phyloP scores from a whole-genome alignment of 345 rosid species.

The Camelina laxa region DNA sequence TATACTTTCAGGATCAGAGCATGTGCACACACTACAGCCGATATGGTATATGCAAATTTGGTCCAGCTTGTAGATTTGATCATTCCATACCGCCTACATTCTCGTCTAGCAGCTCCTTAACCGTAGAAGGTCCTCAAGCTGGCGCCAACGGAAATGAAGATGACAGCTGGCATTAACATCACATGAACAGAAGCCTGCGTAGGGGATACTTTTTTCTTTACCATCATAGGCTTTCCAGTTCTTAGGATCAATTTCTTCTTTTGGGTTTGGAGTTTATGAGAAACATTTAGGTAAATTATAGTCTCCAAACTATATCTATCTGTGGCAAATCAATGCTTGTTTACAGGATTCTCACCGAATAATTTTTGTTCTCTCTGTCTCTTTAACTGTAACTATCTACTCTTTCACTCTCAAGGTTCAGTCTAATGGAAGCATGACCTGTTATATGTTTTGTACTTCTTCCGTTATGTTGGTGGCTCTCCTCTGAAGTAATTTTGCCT shows the following conservation, averaged over 20 bases:
- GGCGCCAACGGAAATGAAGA: constrained; percentile 34
- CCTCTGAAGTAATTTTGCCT: constrained; percentile 4
- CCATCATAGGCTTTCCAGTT: constrained; percentile 26
- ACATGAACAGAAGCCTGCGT: constrained; percentile 29
- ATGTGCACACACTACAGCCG: constrained; percentile 85
- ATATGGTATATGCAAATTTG: constrained; percentile 96
- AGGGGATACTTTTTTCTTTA: constrained; percentile 33
- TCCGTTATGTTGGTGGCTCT: constrained; percentile 3
- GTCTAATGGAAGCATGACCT: constrained; percentile 33
- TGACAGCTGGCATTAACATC: constrained; percentile 41
- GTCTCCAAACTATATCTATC: constrained; percentile 38
- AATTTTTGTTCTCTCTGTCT: constrained; percentile 16
- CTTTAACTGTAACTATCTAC: constrained; percentile 38
- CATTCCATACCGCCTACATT: constrained; percentile 50
- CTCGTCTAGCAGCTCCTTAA: constrained; percentile 43
- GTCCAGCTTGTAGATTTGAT: constrained; percentile 84
- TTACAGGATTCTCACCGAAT: constrained; percentile 29
- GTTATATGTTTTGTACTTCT: constrained; percentile 23
- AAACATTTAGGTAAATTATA: constrained; percentile 38
- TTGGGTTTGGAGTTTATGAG: constrained; percentile 37
- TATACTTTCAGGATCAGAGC: constrained; percentile 67
- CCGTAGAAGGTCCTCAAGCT: constrained; percentile 39
- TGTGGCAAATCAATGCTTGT: constrained; percentile 34
- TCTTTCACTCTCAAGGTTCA: constrained; percentile 27
- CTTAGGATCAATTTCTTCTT: constrained; percentile 38